Conservation (phyloP, 2,329 filamentous ascomycete species). For the Emydomyces testavorans region DNA sequence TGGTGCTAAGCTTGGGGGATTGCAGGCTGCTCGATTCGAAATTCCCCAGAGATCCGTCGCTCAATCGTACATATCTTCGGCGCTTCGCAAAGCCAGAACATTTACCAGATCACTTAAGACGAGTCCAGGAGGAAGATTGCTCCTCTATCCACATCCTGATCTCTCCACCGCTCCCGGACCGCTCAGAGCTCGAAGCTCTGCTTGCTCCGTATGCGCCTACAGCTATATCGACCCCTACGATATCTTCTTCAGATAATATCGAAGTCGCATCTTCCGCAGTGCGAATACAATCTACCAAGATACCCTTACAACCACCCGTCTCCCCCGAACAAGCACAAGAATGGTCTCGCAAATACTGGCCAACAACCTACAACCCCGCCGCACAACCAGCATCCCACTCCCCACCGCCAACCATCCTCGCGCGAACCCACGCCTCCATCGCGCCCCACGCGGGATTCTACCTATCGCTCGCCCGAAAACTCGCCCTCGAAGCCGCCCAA, state of each 20-base stretch:
- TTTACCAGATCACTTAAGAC: constrained; percentile 24
- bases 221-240: constrained; percentile 1
- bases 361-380: constrained; percentile 36
- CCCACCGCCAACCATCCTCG: constrained; percentile 32
- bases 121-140: background rate
- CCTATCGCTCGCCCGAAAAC: constrained; percentile 29
- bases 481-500: constrained; percentile 30
- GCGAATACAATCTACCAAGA: constrained; percentile 24
- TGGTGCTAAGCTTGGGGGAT: constrained; percentile 16
- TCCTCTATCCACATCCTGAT: constrained; percentile 31
- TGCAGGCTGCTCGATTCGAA: constrained; percentile 31
- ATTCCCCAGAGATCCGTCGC: constrained; percentile 27
- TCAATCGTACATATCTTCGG: constrained; percentile 30
- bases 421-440: constrained; percentile 26
- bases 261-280: constrained; percentile 15
- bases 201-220: constrained; percentile 30
- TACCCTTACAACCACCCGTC: constrained; percentile 34
- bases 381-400: constrained; percentile 34
- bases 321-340: constrained; percentile 31
- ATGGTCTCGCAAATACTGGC: constrained; percentile 36
- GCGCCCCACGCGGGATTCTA: constrained; percentile 30
- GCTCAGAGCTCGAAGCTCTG: constrained; percentile 25
- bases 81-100: constrained; percentile 31
- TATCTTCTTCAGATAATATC: background rate
- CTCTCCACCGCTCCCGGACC: constrained; percentile 31